Conservation (phyloP, 768 basidiomycete species). For the Mycena rebaudengoi region DNA sequence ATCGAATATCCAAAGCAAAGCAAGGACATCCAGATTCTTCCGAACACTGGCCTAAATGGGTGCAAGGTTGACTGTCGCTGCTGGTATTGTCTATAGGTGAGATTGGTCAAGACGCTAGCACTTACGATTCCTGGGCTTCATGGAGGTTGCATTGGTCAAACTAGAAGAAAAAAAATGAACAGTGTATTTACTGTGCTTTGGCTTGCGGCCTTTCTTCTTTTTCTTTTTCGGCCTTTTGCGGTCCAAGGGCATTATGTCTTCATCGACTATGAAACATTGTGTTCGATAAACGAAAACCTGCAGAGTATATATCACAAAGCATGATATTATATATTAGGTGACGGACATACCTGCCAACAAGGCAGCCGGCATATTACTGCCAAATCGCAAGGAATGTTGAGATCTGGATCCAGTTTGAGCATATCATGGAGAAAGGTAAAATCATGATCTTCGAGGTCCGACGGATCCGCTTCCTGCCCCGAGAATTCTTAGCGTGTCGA, state of each 20-base stretch:
- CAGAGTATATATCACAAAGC: too few species aligned
- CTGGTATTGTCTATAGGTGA: conserved; percentile 30
- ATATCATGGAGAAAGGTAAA: conserved; percentile 43
- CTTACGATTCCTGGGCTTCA: not conserved
- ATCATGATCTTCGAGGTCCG: conserved; percentile 16
- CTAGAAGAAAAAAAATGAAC: too few species aligned
- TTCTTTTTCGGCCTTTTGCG: too few species aligned
- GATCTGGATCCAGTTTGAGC: conserved; percentile 53
- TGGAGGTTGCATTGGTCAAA: too few species aligned
- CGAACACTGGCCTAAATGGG: conserved; percentile 57
- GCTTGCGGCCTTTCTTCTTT: too few species aligned
- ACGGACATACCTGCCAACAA: conserved; percentile 52
- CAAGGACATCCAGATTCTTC: conserved; percentile 44
- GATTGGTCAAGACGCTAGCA: not conserved
- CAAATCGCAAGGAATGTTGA: conserved; percentile 60
- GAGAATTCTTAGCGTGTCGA: too few species aligned
- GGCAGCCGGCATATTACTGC: conserved; percentile 55
- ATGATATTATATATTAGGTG: not conserved
- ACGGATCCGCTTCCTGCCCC: not conserved
- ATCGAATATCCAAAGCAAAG: conserved; percentile 57
- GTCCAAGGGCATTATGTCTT: too few species aligned
- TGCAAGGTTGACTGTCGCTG: conserved; percentile 30
- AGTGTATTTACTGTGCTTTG: too few species aligned
- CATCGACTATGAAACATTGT: too few species aligned
- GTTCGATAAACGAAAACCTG: too few species aligned